phyloP scores from a whole-genome alignment of 2,329 filamentous ascomycete species.

The Claviceps monticola region DNA sequence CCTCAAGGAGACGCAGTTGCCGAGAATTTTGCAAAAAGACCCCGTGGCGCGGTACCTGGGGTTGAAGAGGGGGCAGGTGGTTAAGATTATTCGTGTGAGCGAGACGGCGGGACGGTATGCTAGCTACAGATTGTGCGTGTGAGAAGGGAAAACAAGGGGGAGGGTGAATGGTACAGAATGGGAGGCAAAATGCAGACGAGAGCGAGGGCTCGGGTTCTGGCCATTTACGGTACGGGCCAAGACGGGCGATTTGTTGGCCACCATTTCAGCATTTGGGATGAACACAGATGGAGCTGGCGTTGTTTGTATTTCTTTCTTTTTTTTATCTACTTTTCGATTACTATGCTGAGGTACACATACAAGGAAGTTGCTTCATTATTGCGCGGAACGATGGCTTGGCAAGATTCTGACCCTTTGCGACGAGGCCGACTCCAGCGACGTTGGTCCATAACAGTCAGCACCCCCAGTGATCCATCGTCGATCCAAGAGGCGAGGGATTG shows the following conservation, averaged over 20 bases:
- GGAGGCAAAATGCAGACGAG: not conserved
- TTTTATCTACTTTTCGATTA: not conserved
- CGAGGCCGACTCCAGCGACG: too few relatives aligned
- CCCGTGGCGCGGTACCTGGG: conserved; percentile 88
- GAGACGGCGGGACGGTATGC: conserved; percentile 95
- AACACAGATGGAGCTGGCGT: conserved; percentile 5
- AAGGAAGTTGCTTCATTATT: too few relatives aligned
- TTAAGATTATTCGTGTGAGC: conserved; percentile 93
- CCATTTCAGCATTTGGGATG: not conserved
- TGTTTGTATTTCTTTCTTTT: not conserved
- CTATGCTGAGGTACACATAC: too few relatives aligned
- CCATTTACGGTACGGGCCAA: not conserved
- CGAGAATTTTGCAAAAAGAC: conserved; percentile 80
- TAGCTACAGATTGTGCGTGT: conserved; percentile 69
- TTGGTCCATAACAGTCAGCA: too few relatives aligned
- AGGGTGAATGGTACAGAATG: not conserved
- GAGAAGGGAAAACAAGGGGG: not conserved
- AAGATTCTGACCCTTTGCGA: too few relatives aligned
- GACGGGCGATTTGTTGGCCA: not conserved
- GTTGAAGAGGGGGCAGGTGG: conserved; percentile 79
- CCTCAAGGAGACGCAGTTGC: conserved; percentile 93
- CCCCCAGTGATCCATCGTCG: too few relatives aligned
- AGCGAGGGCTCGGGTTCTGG: not conserved
- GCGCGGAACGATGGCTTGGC: too few relatives aligned
- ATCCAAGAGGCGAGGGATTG: too few relatives aligned